phyloP scores from a whole-genome alignment of 2,329 filamentous ascomycete genomes.

The Cladophialophora yegresii region DNA sequence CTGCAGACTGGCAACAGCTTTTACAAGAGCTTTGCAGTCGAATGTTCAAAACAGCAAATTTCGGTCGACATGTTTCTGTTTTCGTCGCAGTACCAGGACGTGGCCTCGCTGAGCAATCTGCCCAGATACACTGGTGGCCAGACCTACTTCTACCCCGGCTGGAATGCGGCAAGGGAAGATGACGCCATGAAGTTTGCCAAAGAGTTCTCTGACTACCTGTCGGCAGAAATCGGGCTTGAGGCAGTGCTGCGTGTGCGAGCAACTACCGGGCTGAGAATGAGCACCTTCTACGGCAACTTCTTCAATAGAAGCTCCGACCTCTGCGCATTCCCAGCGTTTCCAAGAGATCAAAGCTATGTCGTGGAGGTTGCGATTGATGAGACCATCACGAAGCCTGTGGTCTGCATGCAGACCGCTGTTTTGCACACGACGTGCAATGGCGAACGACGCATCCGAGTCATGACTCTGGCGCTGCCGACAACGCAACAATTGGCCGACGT shows the following conservation, averaged over 20 bases:
- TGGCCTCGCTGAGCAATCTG: slow-evolving; percentile 91
- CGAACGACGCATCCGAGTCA: slow-evolving; percentile 88
- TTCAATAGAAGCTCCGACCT: slow-evolving; percentile 98
- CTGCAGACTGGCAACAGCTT: slow-evolving; percentile 93
- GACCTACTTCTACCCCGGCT: slow-evolving; percentile 97
- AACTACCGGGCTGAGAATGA: slow-evolving; percentile 93
- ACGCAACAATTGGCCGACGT: slow-evolving; percentile 87
- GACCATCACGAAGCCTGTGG: slow-evolving; percentile 83
- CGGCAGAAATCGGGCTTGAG: slow-evolving; percentile 91
- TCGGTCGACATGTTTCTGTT: slow-evolving; percentile 99
- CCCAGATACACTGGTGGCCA: slow-evolving; percentile 95
- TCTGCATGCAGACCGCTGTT: slow-evolving; percentile 91
- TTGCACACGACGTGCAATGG: slow-evolving; percentile 98
- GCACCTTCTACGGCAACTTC: slow-evolving; percentile 98
- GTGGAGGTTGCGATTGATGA: slow-evolving; percentile 98
- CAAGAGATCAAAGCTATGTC: slow-evolving; percentile 94
- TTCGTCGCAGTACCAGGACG: slow-evolving; percentile 94
- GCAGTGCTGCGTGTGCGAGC: slow-evolving; percentile 93
- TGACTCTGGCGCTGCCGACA: slow-evolving; percentile 90
- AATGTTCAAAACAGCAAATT: slow-evolving; percentile 98
- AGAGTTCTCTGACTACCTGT: slow-evolving; percentile 96
- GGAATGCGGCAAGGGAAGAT: slow-evolving; percentile 90
- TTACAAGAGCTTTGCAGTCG: slow-evolving; percentile 98
- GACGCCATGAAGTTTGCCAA: slow-evolving; percentile 97
- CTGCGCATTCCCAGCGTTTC: slow-evolving; percentile 96